Evolutionary conservation across 176 grass and related monocot species (phyloP).

Genomic region (Pontederia paniculata): DNA sequence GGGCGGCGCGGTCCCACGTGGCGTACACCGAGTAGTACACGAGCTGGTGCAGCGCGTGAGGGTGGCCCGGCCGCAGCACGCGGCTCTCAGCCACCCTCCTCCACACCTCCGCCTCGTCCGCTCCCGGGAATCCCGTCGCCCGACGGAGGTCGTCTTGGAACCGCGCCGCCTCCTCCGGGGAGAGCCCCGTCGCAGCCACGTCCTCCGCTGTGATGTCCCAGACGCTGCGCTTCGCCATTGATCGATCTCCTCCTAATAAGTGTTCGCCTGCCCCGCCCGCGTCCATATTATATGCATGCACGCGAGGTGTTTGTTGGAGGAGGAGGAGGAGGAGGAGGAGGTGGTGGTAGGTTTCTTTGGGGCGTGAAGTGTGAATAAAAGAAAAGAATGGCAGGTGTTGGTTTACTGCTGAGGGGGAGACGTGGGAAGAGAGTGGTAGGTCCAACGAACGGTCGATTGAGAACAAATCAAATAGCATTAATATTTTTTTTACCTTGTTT

Average conservation of each 20-base stretch:
- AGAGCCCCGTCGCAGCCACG: conserved; percentile 41
- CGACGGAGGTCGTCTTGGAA: conserved; percentile 39
- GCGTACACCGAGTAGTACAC: conserved; percentile 82
- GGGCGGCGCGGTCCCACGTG: conserved; percentile 39
- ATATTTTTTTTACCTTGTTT: too few relatives aligned
- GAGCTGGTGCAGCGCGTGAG: conserved; percentile 83
- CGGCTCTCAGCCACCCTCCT: conserved; percentile 19
- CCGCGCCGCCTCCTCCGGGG: conserved; percentile 11
- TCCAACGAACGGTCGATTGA: too few relatives aligned
- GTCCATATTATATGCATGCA: too few relatives aligned
- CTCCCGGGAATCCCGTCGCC: neutral
- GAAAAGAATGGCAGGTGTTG: too few relatives aligned
- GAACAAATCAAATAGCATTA: too few relatives aligned
- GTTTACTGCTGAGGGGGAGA: too few relatives aligned
- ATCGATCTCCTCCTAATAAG: neutral
- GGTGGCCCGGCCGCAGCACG: conserved; percentile 71
- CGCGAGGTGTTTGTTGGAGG: too few relatives aligned
- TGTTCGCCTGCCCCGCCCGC: too few relatives aligned
- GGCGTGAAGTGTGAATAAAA: too few relatives aligned
- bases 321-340: too few relatives aligned
- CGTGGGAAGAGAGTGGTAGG: too few relatives aligned
- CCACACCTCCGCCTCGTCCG: conserved; percentile 45
- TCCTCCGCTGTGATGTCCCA: conserved; percentile 50
- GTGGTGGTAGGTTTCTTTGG: too few relatives aligned
- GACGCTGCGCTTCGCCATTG: conserved; percentile 29